Evolutionary conservation across 1,284 basidiomycete species (phyloP), one percentile per base, ranked within the genome.

Genomic region (Fomitopsis betulina): DNA sequence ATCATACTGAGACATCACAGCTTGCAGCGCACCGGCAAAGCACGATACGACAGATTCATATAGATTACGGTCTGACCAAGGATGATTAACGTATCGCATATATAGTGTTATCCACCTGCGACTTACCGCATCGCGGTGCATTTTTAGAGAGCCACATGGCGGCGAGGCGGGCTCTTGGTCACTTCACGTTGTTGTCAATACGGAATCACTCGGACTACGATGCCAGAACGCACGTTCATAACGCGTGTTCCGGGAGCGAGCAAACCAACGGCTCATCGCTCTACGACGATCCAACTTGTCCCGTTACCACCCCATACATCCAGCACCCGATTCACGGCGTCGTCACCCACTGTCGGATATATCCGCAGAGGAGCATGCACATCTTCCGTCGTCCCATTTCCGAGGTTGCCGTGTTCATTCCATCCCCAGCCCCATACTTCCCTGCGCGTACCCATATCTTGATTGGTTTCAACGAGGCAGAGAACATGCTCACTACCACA

Each of bases 341-440:
- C 60, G 8, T 43, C 42, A 42, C 43, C 27, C 40, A 59, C 6
- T 58, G 62, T 60, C 0, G 80, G 80, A 83, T 84, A 89, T n/a
- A 89, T 66, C 56, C 75, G 77, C 2, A 72, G 63, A 13, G 85
- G 85, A 21, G 72, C 42, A 39, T 74, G 68, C 10, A 79, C 71
- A 63, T 91, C 86, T 5, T 78, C 72, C 4, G 80, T 81, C 54
- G 80, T 75, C 0, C 86, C 87, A 27, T 84, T 67, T 0, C 90
- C 93, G 15, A 96, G 77, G 71, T 96, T 97, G 12, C 94, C 94
- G 69, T 96, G 94, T 71, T 97, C 94, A 70, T 96, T 97, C 94
- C 94, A 96, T 0, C 94, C 94, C 88, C 94, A 96, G 0, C 84
- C 88, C 81, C 83, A 90, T 0, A 94, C 80, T 60, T 83, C 81